Conservation (phyloP, 2,329 filamentous ascomycete genomes). For the Myriosclerotinia scirpicola region DNA sequence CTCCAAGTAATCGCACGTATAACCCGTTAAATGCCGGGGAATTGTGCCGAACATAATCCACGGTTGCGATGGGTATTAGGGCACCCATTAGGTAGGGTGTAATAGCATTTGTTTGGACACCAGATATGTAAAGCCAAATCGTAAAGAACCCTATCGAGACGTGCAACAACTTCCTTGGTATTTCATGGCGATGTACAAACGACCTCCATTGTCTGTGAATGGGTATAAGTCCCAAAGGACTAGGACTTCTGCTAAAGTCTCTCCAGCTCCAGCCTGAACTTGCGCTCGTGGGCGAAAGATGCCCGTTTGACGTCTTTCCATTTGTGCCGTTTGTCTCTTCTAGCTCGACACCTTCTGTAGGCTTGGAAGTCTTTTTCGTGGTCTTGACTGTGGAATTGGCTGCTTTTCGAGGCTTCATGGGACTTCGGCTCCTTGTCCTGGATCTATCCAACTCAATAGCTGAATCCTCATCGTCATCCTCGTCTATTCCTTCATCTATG, state of each 20-base stretch:
- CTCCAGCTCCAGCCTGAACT: constrained; percentile 75
- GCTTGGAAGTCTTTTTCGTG: constrained; percentile 44
- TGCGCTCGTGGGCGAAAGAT: constrained; percentile 64
- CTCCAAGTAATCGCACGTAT: constrained; percentile 82
- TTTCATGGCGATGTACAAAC: constrained; percentile 95
- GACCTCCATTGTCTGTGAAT: constrained; percentile 89
- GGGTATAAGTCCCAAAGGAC: constrained; percentile 88
- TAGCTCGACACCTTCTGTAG: constrained; percentile 42
- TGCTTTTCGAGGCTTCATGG: constrained; percentile 48
- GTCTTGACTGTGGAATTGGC: constrained; percentile 49
- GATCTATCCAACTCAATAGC: constrained; percentile 38
- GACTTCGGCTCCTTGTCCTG: constrained; percentile 39
- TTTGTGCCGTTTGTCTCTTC: constrained; percentile 26
- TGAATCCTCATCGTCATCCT: constrained; percentile 41
- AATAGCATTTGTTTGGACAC: constrained; percentile 73
- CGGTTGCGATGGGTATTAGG: constrained; percentile 78
- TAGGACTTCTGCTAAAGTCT: constrained; percentile 87
- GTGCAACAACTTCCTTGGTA: constrained; percentile 88
- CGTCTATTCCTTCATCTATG: constrained; percentile 59
- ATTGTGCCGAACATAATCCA: constrained; percentile 80
- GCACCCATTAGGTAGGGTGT: constrained; percentile 80
- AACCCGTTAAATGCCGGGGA: constrained; percentile 79
- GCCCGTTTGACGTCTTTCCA: constrained; percentile 54
- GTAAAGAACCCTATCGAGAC: constrained; percentile 96
- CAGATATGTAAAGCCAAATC: constrained; percentile 78